Percentiles rank a stretch among this genome's conserved stretches.
Conservation (phyloP, 2,329 filamentous ascomycete genomes). For the Colletotrichum karsti region DNA sequence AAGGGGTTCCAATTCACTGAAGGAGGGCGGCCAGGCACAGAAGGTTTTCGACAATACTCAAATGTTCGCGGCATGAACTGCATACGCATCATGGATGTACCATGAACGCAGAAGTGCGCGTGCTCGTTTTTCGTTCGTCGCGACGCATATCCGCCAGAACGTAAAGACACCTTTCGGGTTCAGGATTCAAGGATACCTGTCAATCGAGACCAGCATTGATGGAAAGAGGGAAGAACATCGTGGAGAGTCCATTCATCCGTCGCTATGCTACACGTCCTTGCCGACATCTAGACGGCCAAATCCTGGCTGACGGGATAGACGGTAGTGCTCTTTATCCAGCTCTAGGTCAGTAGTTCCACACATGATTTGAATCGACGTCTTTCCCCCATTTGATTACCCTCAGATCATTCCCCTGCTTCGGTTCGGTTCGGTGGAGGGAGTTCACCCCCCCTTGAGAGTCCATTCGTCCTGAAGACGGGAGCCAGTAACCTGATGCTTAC, state of each 20-base stretch:
- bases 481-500: constrained; percentile 7
- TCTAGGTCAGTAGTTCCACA: not conserved
- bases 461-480: not conserved
- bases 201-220: not conserved
- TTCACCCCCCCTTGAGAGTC: constrained; percentile 9
- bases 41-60: not conserved
- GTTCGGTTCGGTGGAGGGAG: constrained; percentile 6
- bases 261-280: not conserved
- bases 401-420: not conserved
- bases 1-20: not conserved
- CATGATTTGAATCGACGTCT: not conserved
- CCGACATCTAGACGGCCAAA: not conserved
- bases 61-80: constrained; percentile 9
- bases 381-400: not conserved
- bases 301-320: not conserved
- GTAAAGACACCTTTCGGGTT: not conserved
- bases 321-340: no score
- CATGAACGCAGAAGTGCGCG: not conserved
- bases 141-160: not conserved
- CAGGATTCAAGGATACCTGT: not conserved
- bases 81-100: constrained; percentile 7
- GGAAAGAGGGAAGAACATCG: not conserved
- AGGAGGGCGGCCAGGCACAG: not conserved
- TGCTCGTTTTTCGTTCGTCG: constrained; percentile 2
- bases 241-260: not conserved